Percentiles rank a stretch among this genome's conserved stretches.
phyloP scores from a whole-genome alignment of 2,329 filamentous ascomycete species.

The Trichoderma sp. region DNA sequence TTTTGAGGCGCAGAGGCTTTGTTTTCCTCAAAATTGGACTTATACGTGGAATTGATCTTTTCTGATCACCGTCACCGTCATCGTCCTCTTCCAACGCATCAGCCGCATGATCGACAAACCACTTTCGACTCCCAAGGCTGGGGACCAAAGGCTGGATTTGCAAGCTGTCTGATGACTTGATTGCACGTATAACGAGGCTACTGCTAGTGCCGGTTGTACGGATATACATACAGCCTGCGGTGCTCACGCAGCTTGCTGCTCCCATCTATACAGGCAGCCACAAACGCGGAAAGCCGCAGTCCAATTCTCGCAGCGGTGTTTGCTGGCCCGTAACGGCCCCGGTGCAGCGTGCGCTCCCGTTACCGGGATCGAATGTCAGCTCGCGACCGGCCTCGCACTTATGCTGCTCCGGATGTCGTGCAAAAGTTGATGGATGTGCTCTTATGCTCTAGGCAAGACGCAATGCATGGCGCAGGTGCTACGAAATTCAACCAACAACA shows the following conservation, averaged over 20 bases:
- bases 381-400: constrained; percentile 4
- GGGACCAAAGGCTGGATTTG: neutral
- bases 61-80: neutral
- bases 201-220: neutral
- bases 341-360: neutral
- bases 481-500: neutral
- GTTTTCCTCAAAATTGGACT: neutral
- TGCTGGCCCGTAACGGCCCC: neutral
- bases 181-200: neutral
- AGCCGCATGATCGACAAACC: constrained; percentile 10
- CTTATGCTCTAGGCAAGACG: neutral
- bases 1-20: neutral
- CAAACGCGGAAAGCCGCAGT: neutral
- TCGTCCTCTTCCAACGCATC: neutral
- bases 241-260: neutral
- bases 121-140: neutral
- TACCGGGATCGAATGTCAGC: neutral
- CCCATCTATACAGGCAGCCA: neutral
- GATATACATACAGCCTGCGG: neutral
- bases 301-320: neutral
- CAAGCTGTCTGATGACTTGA: neutral
- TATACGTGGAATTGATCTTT: neutral
- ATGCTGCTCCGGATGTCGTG: constrained; percentile 3
- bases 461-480: neutral
- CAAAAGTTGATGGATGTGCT: neutral